Base-by-base conservation (phyloP, 129 eudicot genomes). In the Logfia minima region DNA sequence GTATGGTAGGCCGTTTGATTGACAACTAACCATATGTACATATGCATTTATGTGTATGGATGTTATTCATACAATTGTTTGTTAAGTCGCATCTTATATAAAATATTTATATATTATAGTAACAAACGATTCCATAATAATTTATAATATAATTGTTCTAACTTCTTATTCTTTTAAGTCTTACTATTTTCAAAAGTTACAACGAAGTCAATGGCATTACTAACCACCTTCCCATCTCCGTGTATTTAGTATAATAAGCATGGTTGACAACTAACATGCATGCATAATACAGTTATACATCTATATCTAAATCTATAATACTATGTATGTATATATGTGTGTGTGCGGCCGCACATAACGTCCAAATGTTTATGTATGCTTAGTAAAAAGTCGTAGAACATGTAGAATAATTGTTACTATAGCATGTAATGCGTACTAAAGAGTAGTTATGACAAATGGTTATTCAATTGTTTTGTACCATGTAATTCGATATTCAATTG, bases 211-310 rank as follows among this genome's bases (percentile, higher is more conserved):
- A 68, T 41, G 55, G 3, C 72, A 68, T 8, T 65, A 65, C 31
- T 68, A 19, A 22, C 34, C 72, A 68, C 55, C 37, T 68, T 48
- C 41, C 59, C 77, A n/a, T 72, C 66, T 55, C 76, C 66, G 22
- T 72, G 67, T 52, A 16, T 51, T 31, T 55, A 56, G 67, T 55
- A n/a, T 56, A 11, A 60, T 71, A 56, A 37, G 53, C 53, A 72
- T 55, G 77, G 3, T 72, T 32, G 76, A 72, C 76, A 72, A 53
- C 66, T 55, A 72, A 71, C 11, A 65, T 10, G 11, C 70, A 64
- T 28, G 69, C 70, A 28, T n/a, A n/a, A 64, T 48, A 3, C 55
- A 5, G 6, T 56, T 56, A 4, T 56, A n/a, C 10, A 16, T 3
- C 5, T 10, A 56, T n/a, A 56, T 56, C 19, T 0, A 4, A 1